Percentiles rank a stretch among this genome's conserved stretches.
Evolutionary conservation across 2,329 filamentous ascomycete species (phyloP).

Genomic region (Cladosporium sphaerospermum): DNA sequence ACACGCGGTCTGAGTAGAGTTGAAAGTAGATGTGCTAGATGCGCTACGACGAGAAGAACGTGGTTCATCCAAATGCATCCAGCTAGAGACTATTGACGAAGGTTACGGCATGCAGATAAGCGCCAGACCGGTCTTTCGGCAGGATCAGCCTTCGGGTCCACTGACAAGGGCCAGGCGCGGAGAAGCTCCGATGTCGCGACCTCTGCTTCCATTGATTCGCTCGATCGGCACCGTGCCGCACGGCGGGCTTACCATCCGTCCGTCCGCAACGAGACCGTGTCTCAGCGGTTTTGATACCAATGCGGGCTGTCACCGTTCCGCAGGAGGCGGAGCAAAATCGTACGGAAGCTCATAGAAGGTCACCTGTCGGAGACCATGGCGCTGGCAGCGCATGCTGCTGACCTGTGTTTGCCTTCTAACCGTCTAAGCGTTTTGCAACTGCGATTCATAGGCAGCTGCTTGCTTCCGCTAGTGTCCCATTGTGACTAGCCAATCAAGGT

Average conservation of each 20-base stretch:
- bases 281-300: background rate
- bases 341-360: too few species aligned
- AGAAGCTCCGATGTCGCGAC: background rate
- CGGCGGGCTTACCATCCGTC: background rate
- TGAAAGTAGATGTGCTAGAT: background rate
- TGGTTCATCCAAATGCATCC: background rate
- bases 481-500: too few species aligned
- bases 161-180: background rate
- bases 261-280: background rate
- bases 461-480: too few species aligned
- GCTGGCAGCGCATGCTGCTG: too few species aligned
- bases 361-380: too few species aligned
- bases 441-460: too few species aligned
- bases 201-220: background rate
- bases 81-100: background rate
- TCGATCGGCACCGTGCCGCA: background rate
- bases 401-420: too few species aligned
- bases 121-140: background rate
- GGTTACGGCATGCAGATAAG: background rate
- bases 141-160: background rate
- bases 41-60: background rate
- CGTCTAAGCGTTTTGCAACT: too few species aligned
- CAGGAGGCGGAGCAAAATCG: too few species aligned
- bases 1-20: background rate
- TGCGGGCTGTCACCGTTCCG: too few species aligned